Evolutionary conservation across 768 basidiomycete genomes (phyloP).

Genomic region (Leccinum fibrillosum): DNA sequence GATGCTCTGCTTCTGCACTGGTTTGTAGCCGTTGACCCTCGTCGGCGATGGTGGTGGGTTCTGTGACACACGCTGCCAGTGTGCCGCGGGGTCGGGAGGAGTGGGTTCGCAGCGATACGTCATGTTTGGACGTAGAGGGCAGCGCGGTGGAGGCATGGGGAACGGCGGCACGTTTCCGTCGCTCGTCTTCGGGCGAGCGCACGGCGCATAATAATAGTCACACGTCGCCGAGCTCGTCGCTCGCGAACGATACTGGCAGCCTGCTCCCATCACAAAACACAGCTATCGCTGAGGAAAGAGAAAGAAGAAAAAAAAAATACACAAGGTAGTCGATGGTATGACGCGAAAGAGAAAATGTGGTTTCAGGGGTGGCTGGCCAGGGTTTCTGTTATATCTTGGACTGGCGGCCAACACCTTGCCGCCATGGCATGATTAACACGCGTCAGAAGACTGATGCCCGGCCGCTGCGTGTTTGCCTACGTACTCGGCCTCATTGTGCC

Average conservation of each 20-base stretch:
- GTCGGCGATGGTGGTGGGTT: slow-evolving; percentile 6
- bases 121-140: slow-evolving; percentile 19
- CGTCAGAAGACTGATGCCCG: slow-evolving; percentile 19
- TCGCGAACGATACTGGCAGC: slow-evolving; percentile 28
- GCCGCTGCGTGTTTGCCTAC: slow-evolving; percentile 22
- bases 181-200: slow-evolving; percentile 22
- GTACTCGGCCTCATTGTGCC: slow-evolving; percentile 29
- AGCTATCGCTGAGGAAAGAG: neutral
- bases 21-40: slow-evolving; percentile 39
- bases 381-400: slow-evolving; percentile 30
- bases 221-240: slow-evolving; percentile 16
- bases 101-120: slow-evolving; percentile 16
- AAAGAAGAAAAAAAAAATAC: neutral
- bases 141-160: slow-evolving; percentile 15
- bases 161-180: slow-evolving; percentile 11
- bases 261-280: slow-evolving; percentile 25
- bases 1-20: slow-evolving; percentile 47
- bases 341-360: slow-evolving; percentile 8
- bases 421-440: slow-evolving; percentile 32
- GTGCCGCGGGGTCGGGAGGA: slow-evolving; percentile 9
- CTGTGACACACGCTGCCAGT: slow-evolving; percentile 30
- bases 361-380: slow-evolving; percentile 16
- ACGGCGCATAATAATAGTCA: slow-evolving; percentile 16
- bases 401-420: slow-evolving; percentile 23
- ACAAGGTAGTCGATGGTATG: slow-evolving; percentile 5